A percentile compares a stretch with the other conserved stretches of the same genome.
Evolutionary conservation across 192 early-diverging fungal species (phyloP).

Genomic region (Umbelopsis sp.): DNA sequence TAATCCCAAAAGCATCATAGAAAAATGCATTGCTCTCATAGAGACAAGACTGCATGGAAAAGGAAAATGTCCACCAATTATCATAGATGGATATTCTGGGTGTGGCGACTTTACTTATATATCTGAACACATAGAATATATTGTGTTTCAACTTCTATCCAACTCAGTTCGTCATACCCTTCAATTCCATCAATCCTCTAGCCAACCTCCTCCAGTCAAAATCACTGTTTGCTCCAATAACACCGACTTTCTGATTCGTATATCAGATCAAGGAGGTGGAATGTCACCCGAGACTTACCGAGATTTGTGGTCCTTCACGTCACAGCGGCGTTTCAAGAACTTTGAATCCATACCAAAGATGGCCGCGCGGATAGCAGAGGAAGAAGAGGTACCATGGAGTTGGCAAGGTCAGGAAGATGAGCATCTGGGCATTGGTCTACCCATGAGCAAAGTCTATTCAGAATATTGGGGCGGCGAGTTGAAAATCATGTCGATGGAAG

Average conservation of each 20-base stretch:
- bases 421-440: slow-evolving; percentile 85
- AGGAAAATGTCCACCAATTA: slow-evolving; percentile 34
- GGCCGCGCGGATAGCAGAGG: slow-evolving; percentile 65
- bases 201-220: slow-evolving; percentile 67
- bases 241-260: slow-evolving; percentile 81
- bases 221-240: slow-evolving; percentile 81
- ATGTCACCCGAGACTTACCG: slow-evolving; percentile 46
- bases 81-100: slow-evolving; percentile 64
- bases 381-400: slow-evolving; percentile 27
- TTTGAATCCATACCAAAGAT: slow-evolving; percentile 77
- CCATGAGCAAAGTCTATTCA: slow-evolving; percentile 89
- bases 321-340: slow-evolving; percentile 58
- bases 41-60: slow-evolving; percentile 35
- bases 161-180: slow-evolving; percentile 83
- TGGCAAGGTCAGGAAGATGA: slow-evolving; percentile 16
- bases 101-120: slow-evolving; percentile 75
- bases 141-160: slow-evolving; percentile 88
- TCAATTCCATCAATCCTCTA: slow-evolving; percentile 46
- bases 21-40: slow-evolving; percentile 30
- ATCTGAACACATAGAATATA: slow-evolving; percentile 93
- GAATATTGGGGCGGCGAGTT: slow-evolving; percentile 96
- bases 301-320: slow-evolving; percentile 43
- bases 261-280: slow-evolving; percentile 94
- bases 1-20: slow-evolving; percentile 2
- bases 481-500: slow-evolving; percentile 78